Evolutionary conservation across 1,139 yeast species (phyloP), one percentile per base, ranked within the genome.

Genomic region (Yamadazyma aaseri): DNA sequence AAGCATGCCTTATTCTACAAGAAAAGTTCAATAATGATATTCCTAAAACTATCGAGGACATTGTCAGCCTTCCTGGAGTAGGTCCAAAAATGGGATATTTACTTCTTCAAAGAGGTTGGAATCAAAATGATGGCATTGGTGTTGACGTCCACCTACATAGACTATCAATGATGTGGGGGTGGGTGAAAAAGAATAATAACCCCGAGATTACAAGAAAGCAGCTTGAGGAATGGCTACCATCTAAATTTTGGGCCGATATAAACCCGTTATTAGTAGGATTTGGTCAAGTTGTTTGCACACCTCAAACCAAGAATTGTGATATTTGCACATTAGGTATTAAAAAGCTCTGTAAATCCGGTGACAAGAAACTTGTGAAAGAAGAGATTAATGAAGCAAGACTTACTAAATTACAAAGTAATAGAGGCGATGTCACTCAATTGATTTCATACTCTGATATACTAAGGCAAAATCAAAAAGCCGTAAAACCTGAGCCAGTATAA

Each of bases 11-110:
- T 32, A 63, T 84, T 4, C 47, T 90, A 4, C 49, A 56, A 3
- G 72, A 71, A 3, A 50, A 72, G 12, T 78, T 71, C 51, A 60
- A 65, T 13, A 81, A 81, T 6, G 97, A 89, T 49, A 72, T 90
- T 2, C 92, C 92, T 0, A 60, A 73, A 11, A 78, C 81, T 0
- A 72, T 87, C 9, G 79, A 73, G 7, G 90, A 82, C 1, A 68
- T 89, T 38, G 70, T 76, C 3, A 59, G 72, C 1, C 60, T 90
- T 23, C 97, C 97, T 0, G 98, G 98, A 0, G 95, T 90, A 1
- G 98, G 98, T 0, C 96, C 96, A 8, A 90, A 90, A 55, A 90
- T 90, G 97, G 96, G 95, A 0, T 84, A 76, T 54, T 60, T 90
- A 22, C 69, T 90, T 3, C 63, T 87, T 44, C 96, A 87, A 49